Base-by-base conservation (phyloP, 2,329 filamentous ascomycete species). In the Diaporthe sp. region DNA sequence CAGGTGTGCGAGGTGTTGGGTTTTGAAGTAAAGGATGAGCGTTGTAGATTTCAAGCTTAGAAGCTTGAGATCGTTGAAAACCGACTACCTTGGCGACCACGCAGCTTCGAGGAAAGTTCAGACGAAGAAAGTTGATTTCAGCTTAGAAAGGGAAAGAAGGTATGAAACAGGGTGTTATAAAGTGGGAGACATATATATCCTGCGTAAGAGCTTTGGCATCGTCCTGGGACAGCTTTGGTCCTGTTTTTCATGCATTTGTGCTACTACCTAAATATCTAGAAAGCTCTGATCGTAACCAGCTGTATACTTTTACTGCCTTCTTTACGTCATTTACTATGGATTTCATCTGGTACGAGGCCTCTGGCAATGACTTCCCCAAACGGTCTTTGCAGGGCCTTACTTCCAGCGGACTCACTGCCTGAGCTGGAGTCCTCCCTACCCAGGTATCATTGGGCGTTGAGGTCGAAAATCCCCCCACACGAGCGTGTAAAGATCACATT, bases 121-220 rank as follows among this genome's bases (percentile, higher is more conserved):
- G 31, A 39, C 3, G 31, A 68, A 39, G 44, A 3, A 37, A 51
- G 19, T 15, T 17, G 10, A 19, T 37, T 3, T 37, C 4, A 17
- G 62, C 22, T 17, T n/a, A 4, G 3, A 22, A 19, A 8, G 39
- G 25, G 12, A 13, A 22, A 42, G 28, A 65, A 49, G 42, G 1
- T 4, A 2, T 2, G 12, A 0, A 0, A n/a, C 5, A 49, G 44
- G n/a, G 4, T 3, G 13, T 12, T 4, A 19, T 10, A 62, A 28
- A 13, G 9, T 3, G 19, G 1, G 6, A 31, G 7, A 13, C 2
- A 34, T 22, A 4, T 7, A 49, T 31, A 3, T 22, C 3, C 10
- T 22, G 13, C 15, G 19, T 28, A 34, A 6, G 7, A 39, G 5
- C 10, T 17, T 34, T 34, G 6, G 5, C 12, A 6, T 22, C 9